phyloP scores from a whole-genome alignment of 2,329 filamentous ascomycete species.

The Phaeosphaeria sp. region DNA sequence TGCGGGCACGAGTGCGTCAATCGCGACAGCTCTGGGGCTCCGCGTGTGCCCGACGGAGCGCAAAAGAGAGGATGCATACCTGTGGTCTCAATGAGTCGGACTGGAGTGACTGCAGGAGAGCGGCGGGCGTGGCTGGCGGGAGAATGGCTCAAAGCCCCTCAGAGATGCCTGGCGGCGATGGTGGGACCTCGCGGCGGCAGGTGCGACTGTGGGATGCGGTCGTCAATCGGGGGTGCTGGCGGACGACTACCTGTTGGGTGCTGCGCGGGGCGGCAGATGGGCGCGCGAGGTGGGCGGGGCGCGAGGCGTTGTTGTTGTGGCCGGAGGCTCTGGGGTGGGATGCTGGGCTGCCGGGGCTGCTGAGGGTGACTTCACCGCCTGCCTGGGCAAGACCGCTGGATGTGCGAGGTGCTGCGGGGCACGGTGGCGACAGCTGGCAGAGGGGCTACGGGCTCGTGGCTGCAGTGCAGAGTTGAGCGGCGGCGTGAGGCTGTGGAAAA shows the following conservation, averaged over 20 bases:
- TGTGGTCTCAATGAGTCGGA: conserved; percentile 33
- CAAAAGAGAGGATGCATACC: conserved; percentile 31
- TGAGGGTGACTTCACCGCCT: conserved; percentile 49
- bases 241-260: conserved; percentile 36
- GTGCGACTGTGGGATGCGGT: conserved; percentile 28
- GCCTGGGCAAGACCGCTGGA: conserved; percentile 25
- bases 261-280: conserved; percentile 36
- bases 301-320: conserved; percentile 46
- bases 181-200: conserved; percentile 43
- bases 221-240: conserved; percentile 38
- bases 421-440: conserved; percentile 18
- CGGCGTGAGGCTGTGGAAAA: conserved; percentile 20
- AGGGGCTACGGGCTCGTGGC: conserved; percentile 24
- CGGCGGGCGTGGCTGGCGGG: conserved; percentile 34
- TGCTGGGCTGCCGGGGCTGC: too few relatives aligned
- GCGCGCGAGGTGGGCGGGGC: conserved; percentile 37
- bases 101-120: conserved; percentile 23
- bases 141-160: conserved; percentile 51
- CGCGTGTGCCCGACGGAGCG: conserved; percentile 4
- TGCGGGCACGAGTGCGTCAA: conserved; percentile 19
- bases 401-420: conserved; percentile 7
- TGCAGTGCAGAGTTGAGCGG: conserved; percentile 31
- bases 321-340: conserved; percentile 44
- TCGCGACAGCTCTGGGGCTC: conserved; percentile 10
- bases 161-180: conserved; percentile 44